Conservation (phyloP, 306 rosid species). For the Carpinus viminea region DNA sequence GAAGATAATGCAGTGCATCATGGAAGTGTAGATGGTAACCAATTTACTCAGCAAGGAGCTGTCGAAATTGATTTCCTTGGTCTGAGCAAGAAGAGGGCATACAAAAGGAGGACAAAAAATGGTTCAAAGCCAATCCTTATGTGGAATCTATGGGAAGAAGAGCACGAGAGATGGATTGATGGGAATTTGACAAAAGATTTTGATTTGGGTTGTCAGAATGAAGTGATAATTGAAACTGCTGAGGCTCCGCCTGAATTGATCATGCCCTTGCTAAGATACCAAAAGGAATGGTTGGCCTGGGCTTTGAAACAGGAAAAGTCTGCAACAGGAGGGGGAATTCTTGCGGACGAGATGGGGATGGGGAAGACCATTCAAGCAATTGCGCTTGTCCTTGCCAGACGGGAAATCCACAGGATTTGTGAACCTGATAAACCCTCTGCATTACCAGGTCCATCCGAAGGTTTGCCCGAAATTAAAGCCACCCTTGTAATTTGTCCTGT, state of each 20-base stretch:
- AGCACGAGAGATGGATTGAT: conserved; percentile 69
- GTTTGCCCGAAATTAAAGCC: conserved; percentile 46
- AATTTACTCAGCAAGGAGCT: neutral
- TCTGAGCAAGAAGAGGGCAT: conserved; percentile 20
- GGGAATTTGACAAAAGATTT: conserved; percentile 40
- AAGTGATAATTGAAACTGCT: conserved; percentile 55
- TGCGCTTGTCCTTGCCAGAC: conserved; percentile 87
- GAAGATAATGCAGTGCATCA: conserved; percentile 5
- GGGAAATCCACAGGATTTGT: conserved; percentile 34
- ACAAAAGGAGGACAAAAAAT: conserved; percentile 30
- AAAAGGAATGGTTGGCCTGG: conserved; percentile 94
- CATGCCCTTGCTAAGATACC: conserved; percentile 79
- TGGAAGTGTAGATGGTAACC: neutral
- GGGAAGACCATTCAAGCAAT: conserved; percentile 97
- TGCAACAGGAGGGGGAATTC: conserved; percentile 74
- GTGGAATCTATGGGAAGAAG: conserved; percentile 73
- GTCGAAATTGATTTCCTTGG: conserved; percentile 13
- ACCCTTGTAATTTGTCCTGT: conserved; percentile 92
- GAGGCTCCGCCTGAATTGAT: conserved; percentile 69
- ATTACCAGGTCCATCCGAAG: conserved; percentile 48
- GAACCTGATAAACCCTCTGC: conserved; percentile 39
- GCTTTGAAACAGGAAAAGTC: conserved; percentile 79
- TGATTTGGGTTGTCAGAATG: conserved; percentile 51
- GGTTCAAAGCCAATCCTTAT: conserved; percentile 36
- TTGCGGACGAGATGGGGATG: conserved; percentile 99